Conservation (phyloP, 1,284 basidiomycete species). For the Rhizopogon hawkerae region DNA sequence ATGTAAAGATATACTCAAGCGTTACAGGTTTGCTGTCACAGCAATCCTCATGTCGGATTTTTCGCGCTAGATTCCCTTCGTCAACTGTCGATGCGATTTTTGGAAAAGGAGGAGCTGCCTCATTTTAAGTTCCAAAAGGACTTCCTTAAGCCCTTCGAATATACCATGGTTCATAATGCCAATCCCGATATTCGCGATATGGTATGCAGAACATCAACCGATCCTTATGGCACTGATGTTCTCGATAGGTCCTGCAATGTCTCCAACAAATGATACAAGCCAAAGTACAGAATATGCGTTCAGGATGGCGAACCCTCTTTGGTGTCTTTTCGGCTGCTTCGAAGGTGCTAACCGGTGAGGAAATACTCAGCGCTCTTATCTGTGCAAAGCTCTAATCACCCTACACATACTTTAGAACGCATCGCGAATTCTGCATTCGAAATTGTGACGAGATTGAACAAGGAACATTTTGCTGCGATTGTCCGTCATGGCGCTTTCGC, state of each 20-base stretch:
- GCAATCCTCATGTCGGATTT: conserved; percentile 93
- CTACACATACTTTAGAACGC: conserved; percentile 49
- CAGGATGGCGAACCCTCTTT: conserved; percentile 99
- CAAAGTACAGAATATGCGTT: conserved; percentile 89
- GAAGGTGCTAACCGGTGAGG: conserved; percentile 78
- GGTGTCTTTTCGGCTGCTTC: conserved; percentile 96
- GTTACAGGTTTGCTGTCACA: conserved; percentile 89
- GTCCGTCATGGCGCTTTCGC: conserved; percentile 92
- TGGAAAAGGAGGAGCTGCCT: conserved; percentile 96
- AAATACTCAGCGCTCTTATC: not conserved
- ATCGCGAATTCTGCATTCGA: conserved; percentile 95
- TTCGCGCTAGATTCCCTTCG: conserved; percentile 97
- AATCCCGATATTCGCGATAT: conserved; percentile 96
- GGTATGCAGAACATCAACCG: conserved; percentile 44
- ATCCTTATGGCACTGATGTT: conserved; percentile 6
- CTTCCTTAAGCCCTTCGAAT: conserved; percentile 96
- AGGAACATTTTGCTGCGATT: conserved; percentile 85
- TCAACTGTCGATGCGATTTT: conserved; percentile 96
- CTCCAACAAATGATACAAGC: conserved; percentile 99
- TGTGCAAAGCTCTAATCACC: conserved; percentile 4
- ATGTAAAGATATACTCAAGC: conserved; percentile 5
- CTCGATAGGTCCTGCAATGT: conserved; percentile 81
- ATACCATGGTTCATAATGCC: conserved; percentile 94
- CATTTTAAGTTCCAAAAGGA: conserved; percentile 99
- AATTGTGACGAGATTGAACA: conserved; percentile 87